Evolutionary conservation across 2,329 filamentous ascomycete species (phyloP).

Genomic region (Akanthomyces uredinophilus): DNA sequence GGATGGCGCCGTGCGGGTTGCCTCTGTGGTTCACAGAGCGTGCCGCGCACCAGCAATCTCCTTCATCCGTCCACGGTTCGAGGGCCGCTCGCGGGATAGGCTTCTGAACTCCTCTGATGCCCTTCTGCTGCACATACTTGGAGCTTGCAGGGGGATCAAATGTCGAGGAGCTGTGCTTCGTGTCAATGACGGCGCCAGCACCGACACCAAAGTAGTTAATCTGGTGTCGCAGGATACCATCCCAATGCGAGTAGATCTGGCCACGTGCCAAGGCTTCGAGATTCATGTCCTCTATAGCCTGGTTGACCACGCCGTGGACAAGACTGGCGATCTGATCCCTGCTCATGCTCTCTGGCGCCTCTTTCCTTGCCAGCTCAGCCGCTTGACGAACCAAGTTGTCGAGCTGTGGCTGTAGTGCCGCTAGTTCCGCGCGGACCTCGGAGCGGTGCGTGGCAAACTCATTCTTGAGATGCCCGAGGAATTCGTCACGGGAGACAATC

Average conservation of each 20-base stretch:
- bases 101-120: constrained; percentile 19
- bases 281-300: constrained; percentile 40
- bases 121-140: constrained; percentile 17
- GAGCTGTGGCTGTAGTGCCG: constrained; percentile 31
- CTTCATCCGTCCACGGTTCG: constrained; percentile 65
- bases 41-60: constrained; percentile 82
- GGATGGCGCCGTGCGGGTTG: constrained; percentile 50
- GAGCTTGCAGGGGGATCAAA: constrained; percentile 32
- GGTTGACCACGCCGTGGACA: constrained; percentile 37
- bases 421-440: constrained; percentile 38
- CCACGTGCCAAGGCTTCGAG: constrained; percentile 43
- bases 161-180: constrained; percentile 53
- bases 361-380: constrained; percentile 24
- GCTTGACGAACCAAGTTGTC: constrained; percentile 28
- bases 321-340: constrained; percentile 37
- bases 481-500: constrained; percentile 44
- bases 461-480: constrained; percentile 38
- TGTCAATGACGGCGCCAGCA: constrained; percentile 62
- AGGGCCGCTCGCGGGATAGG: constrained; percentile 52
- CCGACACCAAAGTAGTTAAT: constrained; percentile 70
- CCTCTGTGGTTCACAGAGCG: constrained; percentile 34
- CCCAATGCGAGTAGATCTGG: constrained; percentile 41
- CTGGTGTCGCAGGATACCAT: constrained; percentile 42
- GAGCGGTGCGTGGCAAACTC: constrained; percentile 34
- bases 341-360: constrained; percentile 29